Conservation (phyloP, 1,139 yeast genomes). For the Kodamaea arcana region DNA sequence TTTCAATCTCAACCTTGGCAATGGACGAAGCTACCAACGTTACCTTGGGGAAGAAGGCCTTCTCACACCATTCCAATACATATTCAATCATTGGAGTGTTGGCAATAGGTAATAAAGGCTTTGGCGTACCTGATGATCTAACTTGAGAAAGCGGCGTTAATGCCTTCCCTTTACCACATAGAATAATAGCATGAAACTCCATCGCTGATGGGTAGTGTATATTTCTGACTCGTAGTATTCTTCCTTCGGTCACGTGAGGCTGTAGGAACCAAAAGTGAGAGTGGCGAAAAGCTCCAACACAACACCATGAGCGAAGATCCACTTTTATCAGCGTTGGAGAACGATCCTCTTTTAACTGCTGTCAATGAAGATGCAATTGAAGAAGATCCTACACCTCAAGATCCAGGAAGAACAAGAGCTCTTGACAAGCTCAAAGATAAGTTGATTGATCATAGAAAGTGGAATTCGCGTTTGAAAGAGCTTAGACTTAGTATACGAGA, state of each 20-base stretch:
- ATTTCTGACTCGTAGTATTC: too few species aligned
- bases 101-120: conserved; percentile 86
- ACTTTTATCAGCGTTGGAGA: too few species aligned
- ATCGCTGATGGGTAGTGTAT: conserved; percentile 25
- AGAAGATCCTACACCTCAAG: conserved; percentile 33
- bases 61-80: conserved; percentile 89
- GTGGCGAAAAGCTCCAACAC: neutral
- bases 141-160: conserved; percentile 68
- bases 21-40: conserved; percentile 34
- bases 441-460: conserved; percentile 86
- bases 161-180: conserved; percentile 80
- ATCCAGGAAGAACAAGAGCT: conserved; percentile 78
- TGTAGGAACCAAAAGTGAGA: conserved; percentile 1
- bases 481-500: conserved; percentile 80
- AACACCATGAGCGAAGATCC: neutral
- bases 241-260: too few species aligned
- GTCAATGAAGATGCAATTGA: conserved; percentile 41
- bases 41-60: conserved; percentile 67
- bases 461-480: conserved; percentile 89
- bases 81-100: conserved; percentile 87
- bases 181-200: conserved; percentile 90
- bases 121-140: conserved; percentile 60
- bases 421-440: conserved; percentile 77
- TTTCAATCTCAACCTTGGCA: conserved; percentile 21
- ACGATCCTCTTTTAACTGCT: conserved; percentile 73